Conservation (phyloP, 768 basidiomycete species). For the Macrolepiota fuliginosa region DNA sequence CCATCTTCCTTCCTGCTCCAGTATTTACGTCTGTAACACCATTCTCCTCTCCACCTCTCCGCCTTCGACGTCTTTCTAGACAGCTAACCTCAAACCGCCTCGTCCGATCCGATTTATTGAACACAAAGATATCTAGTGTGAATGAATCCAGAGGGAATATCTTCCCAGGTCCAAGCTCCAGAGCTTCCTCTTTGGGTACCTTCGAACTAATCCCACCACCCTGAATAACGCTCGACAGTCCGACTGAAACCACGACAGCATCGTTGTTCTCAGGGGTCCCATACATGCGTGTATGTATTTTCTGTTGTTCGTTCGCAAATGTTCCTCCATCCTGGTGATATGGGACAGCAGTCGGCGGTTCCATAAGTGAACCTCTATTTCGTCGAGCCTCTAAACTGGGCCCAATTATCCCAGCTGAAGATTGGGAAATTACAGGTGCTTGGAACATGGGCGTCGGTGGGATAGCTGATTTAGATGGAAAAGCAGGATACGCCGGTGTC, state of each 20-base stretch:
- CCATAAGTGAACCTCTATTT: constrained; percentile 41
- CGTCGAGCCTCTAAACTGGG: constrained; percentile 66
- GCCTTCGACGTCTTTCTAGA: constrained; percentile 50
- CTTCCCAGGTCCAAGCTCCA: constrained; percentile 33
- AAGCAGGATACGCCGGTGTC: constrained; percentile 76
- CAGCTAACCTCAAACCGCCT: constrained; percentile 76
- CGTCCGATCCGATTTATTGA: constrained; percentile 75
- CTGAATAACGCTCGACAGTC: constrained; percentile 34
- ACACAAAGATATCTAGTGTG: constrained; percentile 84
- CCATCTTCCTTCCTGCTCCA: constrained; percentile 32
- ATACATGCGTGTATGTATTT: constrained; percentile 21
- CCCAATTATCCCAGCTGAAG: constrained; percentile 40
- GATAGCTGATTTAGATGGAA: constrained; percentile 43
- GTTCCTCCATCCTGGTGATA: constrained; percentile 35
- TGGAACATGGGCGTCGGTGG: constrained; percentile 56
- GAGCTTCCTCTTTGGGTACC: constrained; percentile 17
- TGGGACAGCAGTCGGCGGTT: constrained; percentile 58
- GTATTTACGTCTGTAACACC: constrained; percentile 26
- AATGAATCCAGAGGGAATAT: constrained; percentile 77
- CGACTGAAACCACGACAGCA: constrained; percentile 70
- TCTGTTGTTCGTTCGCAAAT: constrained; percentile 38
- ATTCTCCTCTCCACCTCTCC: constrained; percentile 33
- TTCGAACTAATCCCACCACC: constrained; percentile 17
- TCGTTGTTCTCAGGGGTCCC: constrained; percentile 39
- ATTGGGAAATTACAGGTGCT: constrained; percentile 50